Conservation (phyloP, 495 filamentous ascomycete species). For the Bathelium albidoporum region DNA sequence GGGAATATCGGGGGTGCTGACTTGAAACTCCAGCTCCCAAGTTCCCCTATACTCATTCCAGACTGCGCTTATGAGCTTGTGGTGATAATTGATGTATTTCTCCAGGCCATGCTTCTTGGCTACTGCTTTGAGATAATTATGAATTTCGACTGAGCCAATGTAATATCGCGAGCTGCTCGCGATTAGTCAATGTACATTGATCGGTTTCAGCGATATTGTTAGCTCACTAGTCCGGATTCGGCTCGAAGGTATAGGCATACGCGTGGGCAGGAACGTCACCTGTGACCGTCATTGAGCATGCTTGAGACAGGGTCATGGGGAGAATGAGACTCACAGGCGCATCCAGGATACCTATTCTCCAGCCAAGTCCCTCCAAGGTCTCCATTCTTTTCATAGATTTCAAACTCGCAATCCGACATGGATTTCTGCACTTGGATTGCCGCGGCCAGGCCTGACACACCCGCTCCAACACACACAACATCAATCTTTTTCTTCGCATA, state of each 20-base stretch:
- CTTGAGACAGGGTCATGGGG: background rate
- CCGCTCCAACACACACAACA: background rate
- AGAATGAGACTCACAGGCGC: conserved; percentile 14
- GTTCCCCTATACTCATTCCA: conserved; percentile 29
- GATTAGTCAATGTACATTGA: background rate
- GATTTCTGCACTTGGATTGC: background rate
- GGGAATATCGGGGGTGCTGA: conserved; percentile 19
- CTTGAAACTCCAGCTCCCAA: conserved; percentile 25
- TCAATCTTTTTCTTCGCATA: background rate
- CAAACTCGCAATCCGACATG: conserved; percentile 22
- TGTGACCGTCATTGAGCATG: background rate
- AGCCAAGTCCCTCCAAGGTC: conserved; percentile 11
- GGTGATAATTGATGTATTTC: conserved; percentile 10
- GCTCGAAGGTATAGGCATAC: conserved; percentile 23
- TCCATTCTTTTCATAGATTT: conserved; percentile 13
- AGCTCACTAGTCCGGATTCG: conserved; percentile 19
- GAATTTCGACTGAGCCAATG: conserved; percentile 18
- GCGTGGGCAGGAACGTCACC: conserved; percentile 20
- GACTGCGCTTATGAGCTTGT: conserved; percentile 9
- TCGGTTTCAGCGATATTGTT: background rate
- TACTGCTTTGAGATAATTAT: conserved; percentile 18
- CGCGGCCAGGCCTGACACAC: background rate
- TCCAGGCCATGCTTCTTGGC: conserved; percentile 16
- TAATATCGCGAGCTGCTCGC: conserved; percentile 3
- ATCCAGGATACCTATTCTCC: conserved; percentile 17